A percentile compares a stretch with the other conserved stretches of the same genome.
Conservation (phyloP, 163 green algal genomes). For the Trebouxia gelatinosa region DNA sequence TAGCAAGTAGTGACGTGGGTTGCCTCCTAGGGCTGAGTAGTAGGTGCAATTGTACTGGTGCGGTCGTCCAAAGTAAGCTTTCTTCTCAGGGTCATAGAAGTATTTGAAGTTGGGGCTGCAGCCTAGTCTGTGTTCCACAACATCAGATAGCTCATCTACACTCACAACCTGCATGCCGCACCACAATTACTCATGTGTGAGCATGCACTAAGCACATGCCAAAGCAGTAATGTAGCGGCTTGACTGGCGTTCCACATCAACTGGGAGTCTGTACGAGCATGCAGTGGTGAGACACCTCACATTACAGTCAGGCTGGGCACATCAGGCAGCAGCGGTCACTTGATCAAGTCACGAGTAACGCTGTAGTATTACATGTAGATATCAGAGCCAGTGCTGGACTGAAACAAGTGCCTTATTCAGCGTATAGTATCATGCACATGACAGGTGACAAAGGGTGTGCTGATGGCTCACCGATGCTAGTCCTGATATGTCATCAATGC, state of each 20-base stretch:
- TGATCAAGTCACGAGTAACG: too few species aligned
- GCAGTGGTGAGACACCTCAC: too few species aligned
- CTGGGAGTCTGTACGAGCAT: background rate
- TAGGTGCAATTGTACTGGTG: slow-evolving; percentile 59
- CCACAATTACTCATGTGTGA: background rate
- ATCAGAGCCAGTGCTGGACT: too few species aligned
- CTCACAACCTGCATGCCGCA: slow-evolving; percentile 44
- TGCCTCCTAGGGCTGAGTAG: slow-evolving; percentile 39
- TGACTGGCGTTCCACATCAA: too few species aligned
- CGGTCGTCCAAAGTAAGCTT: background rate
- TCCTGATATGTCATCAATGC: slow-evolving; percentile 51
- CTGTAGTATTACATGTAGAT: too few species aligned
- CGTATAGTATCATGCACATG: too few species aligned
- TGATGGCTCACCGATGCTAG: slow-evolving; percentile 37
- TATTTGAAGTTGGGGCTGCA: slow-evolving; percentile 54
- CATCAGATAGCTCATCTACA: slow-evolving; percentile 41
- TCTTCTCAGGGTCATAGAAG: slow-evolving; percentile 36
- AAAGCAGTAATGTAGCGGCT: too few species aligned
- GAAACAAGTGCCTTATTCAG: too few species aligned
- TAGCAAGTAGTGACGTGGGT: slow-evolving; percentile 36
- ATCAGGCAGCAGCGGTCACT: too few species aligned
- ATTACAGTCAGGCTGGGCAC: background rate
- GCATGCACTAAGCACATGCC: background rate
- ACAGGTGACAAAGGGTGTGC: too few species aligned
- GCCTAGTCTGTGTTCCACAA: slow-evolving; percentile 35